Evolutionary conservation across 345 rosid genomes (phyloP), one percentile per base, ranked within the genome.

Genomic region (Salix arbutifolia): DNA sequence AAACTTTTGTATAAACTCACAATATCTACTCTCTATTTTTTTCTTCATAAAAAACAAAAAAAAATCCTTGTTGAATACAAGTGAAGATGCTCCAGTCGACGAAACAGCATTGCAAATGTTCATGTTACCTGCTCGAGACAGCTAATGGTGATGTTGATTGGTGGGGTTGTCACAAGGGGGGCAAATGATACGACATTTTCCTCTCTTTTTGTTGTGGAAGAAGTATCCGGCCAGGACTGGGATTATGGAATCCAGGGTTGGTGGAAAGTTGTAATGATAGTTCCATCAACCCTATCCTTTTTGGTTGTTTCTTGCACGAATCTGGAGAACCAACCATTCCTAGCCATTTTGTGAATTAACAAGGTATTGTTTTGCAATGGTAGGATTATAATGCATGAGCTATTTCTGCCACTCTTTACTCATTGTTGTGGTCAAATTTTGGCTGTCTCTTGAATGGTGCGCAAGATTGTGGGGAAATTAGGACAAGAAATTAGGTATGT

Each of bases 401-500:
- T 18, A 40, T 42, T 40, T 73, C 11, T 9, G 25, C 76, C 40
- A 62, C 44, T 30, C 31, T 30, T 30, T 30, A 30, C 31, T 30
- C 31, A n/a, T n/a, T n/a, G n/a, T n/a, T n/a, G 38, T 25, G 13
- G 62, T 50, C 46, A 30, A 52, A 72, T 10, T 2, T 19, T 23
- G 23, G 8, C 17, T 52, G 31, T 30, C 62, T 35, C 21, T 68
- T n/a, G 30, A 23, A 68, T 68, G 9, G 40, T 30, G 35, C 67
- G 31, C 58, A 13, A 44, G 37, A 56, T 30, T 26, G 66, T 50
- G 73, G 30, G 65, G 16, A 35, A 71, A 65, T 38, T 26, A 35
- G 44, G 84, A 77, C 86, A 74, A 82, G 35, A 25, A 61, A 85
- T 69, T 75, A 82, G 84, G 87, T 77, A 70, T 70, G 21, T 17